Base-by-base conservation (phyloP, 2,329 filamentous ascomycete species). In the Colletotrichum simmondsii region DNA sequence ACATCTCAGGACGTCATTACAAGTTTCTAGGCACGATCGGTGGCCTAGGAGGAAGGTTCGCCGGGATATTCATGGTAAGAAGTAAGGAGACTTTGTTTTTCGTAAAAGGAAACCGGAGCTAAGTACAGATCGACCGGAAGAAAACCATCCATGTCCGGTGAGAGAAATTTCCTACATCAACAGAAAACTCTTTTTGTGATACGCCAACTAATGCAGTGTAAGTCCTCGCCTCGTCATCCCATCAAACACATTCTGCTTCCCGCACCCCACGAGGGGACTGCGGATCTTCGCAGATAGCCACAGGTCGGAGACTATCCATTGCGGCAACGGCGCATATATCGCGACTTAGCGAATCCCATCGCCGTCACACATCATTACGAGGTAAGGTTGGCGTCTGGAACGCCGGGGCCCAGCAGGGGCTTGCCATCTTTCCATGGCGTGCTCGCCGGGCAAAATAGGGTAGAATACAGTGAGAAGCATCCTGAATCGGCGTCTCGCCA, bases 151-250 rank as follows among this genome's bases (percentile, higher is more conserved):
- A 67, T 67, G 52, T 58, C 71, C 67, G 61, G 65, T 58, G 35
- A 61, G 30, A 37, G 66, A 65, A 49, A 72, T 49, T 61, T 37
- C 67, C 61, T 61, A 77, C 77, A 76, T 73, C 74, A 77, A 79
- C 72, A 76, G 75, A 73, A 75, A 77, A 76, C 74, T 75, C 69
- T 75, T 78, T 79, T 80, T 85, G 83, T 83, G 81, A 82, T 83
- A 85, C 86, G 86, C 87, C 85, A 79, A 79, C 80, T 80, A 78
- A 87, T 87, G 85, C 86, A 87, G 85, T 84, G 81, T 79, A 85
- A 83, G 83, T 82, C 82, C 79, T 83, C 78, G 79, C 83, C 84
- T 85, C 84, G 81, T 87, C 86, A 87, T 87, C 83, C 85, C 85
- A 79, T 83, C 73, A 77, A 78, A 80, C 79, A 79, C 77, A 74